Evolutionary conservation across 768 basidiomycete genomes (phyloP), one percentile per base, ranked within the genome.

Genomic region (Rhodocollybia butyracea): DNA sequence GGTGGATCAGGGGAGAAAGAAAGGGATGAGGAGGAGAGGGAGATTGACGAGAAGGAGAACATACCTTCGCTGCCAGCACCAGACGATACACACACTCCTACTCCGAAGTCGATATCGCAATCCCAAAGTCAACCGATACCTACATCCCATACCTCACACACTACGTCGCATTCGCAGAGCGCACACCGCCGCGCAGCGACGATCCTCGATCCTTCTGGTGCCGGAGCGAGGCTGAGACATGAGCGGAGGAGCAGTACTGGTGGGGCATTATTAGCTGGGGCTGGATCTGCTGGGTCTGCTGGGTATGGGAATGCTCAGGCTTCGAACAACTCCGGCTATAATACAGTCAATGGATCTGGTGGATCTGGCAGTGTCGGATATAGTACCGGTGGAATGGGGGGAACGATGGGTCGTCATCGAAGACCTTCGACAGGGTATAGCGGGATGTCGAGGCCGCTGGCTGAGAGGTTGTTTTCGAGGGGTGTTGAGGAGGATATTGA

Each of bases 181-280:
- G 68, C 76, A 0, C 90, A 91, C 68, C 80, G 90, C 21, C 77
- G 90, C 5, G 89, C 89, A 3, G 88, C 89, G 55, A 91, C 90
- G 15, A 77, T 91, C 34, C 65, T 91, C 31, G 90, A 92, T 66
- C 81, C 88, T 0, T 78, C 82, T 46, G 81, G 84, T 15, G 43
- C 82, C 46, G 81, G 84, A 17, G 43, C 34, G 51, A 26, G 83
- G 22, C 72, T 75, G 13, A 75, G 84, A 40, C 90, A 92, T 65
- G 87, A 89, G 59, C 75, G 90, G 63, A 71, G 91, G 63, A 89
- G 88, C 63, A 91, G 88, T 63, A 88, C 86, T 0, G 86, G 89
- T 26, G 88, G 82, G 22, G 82, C 84, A 38, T 76, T 81, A 36
- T 65, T 76, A 62, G 59, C 60, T 45, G 58, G 63, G 21, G 39